Conservation (phyloP, 139 green algal species). For the Coccomyxa sp. region DNA sequence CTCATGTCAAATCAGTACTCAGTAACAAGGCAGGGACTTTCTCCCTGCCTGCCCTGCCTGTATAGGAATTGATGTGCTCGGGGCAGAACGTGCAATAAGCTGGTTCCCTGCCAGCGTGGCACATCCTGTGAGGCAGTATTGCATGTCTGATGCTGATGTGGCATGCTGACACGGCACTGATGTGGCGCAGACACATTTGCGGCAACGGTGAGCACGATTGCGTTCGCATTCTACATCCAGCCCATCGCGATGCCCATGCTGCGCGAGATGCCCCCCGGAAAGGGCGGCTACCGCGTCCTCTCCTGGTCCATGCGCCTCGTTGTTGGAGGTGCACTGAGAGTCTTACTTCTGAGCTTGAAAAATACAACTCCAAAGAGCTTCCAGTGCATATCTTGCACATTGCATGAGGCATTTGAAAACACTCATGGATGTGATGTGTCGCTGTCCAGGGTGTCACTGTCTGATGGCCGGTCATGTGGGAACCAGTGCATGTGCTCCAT, state of each 20-base stretch:
- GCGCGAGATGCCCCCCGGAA: slow-evolving; percentile 5
- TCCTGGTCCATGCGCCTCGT: slow-evolving; percentile 5
- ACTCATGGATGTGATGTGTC: too few relatives aligned
- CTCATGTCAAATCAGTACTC: too few relatives aligned
- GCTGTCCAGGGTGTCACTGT: too few relatives aligned
- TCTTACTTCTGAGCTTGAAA: not conserved
- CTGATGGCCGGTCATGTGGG: too few relatives aligned
- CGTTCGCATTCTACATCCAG: slow-evolving; percentile 20
- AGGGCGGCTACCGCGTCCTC: slow-evolving; percentile 6
- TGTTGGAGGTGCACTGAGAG: slow-evolving; percentile 4
- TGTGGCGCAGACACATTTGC: slow-evolving; percentile 3
- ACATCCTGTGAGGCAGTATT: not conserved
- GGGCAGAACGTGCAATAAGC: not conserved
- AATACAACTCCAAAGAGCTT: not conserved
- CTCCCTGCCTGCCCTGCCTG: too few relatives aligned
- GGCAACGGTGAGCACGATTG: not conserved
- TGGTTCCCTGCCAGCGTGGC: not conserved
- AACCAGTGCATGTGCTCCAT: too few relatives aligned
- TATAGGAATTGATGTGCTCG: too few relatives aligned
- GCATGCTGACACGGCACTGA: not conserved
- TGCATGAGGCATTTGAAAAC: too few relatives aligned
- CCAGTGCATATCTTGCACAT: not conserved
- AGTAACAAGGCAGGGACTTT: too few relatives aligned
- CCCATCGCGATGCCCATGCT: slow-evolving; percentile 20
- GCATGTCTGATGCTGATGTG: not conserved